Base-by-base conservation (phyloP, 2,329 filamentous ascomycete species). In the Shiraia sp. region DNA sequence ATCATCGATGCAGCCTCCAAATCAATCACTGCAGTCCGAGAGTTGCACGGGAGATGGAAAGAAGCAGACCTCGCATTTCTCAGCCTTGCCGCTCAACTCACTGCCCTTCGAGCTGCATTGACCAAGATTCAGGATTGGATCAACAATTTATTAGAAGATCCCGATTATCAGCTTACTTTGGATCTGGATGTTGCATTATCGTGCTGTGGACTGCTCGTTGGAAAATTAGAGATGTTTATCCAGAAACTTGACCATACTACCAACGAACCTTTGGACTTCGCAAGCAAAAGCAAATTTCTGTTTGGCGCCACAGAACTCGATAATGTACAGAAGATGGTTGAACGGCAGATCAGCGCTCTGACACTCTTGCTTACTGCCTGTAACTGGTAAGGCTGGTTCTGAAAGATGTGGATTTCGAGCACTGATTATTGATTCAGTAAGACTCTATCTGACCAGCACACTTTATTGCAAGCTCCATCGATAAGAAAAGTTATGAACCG, bases 111-210 rank as follows among this genome's bases (percentile, higher is more conserved):
- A 15, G 47, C 47, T 9, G 49, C 54, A 7, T 32, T 57, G n/a
- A 17, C 22, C 12, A 47, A 57, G 33, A 53, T 57, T n/a, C 39
- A 53, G 24, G 37, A 39, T 38, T 55, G 45, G 49, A 45, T 51
- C 12, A 38, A 45, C 4, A 31, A 17, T 23, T 34, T 39, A 10
- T 12, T 24, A 2, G 32, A 26, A 3, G 39, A 41, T 17, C 3
- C 31, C 10, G 39, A 55, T 27, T 39, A 55, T 33, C 54, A 53
- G 27, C 41, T 55, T 2, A 30, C 43, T 15, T 50, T 55, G 40
- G 54, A 57, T 34, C 33, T 57, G 3, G 45, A 51, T 10, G 19
- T 38, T 9, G 49, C 54, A 3, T 26, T 55, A 7, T 14, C 30
- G 3, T 57, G 49, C 32, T 51, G 47, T 24, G 33, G 31, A 12